A percentile compares a stretch with the other conserved stretches of the same genome.
Evolutionary conservation across 352 stramenopile genomes (phyloP).

Genomic region (Halophytophthora batemanensis): DNA sequence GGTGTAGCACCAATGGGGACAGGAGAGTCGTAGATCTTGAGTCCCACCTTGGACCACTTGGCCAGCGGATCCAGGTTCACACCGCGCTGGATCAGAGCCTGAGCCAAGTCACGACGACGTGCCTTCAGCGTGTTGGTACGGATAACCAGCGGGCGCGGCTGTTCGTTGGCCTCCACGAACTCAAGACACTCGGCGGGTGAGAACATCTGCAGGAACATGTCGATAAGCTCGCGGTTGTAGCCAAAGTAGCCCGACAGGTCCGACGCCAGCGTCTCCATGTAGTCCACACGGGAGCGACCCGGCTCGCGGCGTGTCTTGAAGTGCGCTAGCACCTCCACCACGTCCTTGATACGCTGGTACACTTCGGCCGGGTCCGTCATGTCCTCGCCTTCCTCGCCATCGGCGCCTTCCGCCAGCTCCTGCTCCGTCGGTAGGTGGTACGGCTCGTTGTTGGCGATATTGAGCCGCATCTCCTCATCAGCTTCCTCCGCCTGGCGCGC

Average conservation of each 20-base stretch:
- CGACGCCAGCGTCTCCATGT: constrained; percentile 89
- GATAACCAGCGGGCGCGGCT: constrained; percentile 96
- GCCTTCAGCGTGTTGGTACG: constrained; percentile 99
- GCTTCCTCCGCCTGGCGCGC: constrained; percentile 66
- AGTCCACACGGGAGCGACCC: constrained; percentile 92
- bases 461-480: constrained; percentile 84
- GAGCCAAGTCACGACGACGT: constrained; percentile 96
- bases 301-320: constrained; percentile 94
- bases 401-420: constrained; percentile 57
- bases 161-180: constrained; percentile 99
- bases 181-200: constrained; percentile 96
- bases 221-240: constrained; percentile 98
- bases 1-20: constrained; percentile 99
- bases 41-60: constrained; percentile 98
- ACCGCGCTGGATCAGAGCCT: constrained; percentile 98
- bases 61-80: constrained; percentile 98
- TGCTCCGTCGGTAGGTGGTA: constrained; percentile 81
- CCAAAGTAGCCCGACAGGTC: constrained; percentile 98
- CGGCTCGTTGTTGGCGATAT: constrained; percentile 82
- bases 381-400: constrained; percentile 39
- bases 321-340: constrained; percentile 92
- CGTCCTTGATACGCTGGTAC: constrained; percentile 93
- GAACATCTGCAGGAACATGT: constrained; percentile 98
- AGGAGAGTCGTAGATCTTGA: constrained; percentile 98
- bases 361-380: constrained; percentile 80